Conservation (phyloP, 2,329 filamentous ascomycete species). For the Venturia nashicola region DNA sequence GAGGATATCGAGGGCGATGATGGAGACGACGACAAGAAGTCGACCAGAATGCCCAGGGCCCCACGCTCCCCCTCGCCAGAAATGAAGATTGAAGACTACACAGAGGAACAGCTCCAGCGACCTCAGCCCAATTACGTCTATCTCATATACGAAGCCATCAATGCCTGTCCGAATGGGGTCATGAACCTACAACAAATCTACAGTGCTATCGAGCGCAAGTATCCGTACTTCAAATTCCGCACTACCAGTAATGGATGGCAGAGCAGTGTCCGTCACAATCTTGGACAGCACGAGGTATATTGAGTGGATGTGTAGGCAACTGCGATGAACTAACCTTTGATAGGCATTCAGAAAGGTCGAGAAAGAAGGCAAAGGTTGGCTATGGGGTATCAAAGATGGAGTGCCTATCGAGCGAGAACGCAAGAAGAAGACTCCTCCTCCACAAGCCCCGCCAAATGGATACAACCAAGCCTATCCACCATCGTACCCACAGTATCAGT, state of each 20-base stretch:
- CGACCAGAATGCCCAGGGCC: constrained; percentile 33
- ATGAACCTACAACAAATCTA: constrained; percentile 57
- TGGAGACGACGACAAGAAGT: constrained; percentile 17
- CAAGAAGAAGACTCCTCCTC: constrained; percentile 11
- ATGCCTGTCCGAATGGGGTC: constrained; percentile 39
- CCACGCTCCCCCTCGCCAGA: constrained; percentile 49
- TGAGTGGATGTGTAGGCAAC: not conserved
- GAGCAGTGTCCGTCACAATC: constrained; percentile 53
- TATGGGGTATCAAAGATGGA: constrained; percentile 11
- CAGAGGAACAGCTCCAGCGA: constrained; percentile 62
- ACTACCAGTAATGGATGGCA: constrained; percentile 52
- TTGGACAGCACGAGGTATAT: constrained; percentile 39
- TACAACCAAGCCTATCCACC: not conserved
- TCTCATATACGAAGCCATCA: constrained; percentile 50
- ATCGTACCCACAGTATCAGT: constrained; percentile 5
- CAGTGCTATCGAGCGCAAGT: constrained; percentile 49
- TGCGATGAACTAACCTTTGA: not conserved
- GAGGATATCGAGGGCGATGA: constrained; percentile 18
- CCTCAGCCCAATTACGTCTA: constrained; percentile 51
- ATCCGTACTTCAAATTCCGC: constrained; percentile 50
- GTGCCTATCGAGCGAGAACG: constrained; percentile 10
- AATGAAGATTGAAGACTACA: constrained; percentile 52
- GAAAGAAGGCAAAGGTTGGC: constrained; percentile 12
- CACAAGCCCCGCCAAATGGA: constrained; percentile 5
- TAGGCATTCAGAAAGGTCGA: constrained; percentile 11